phyloP scores from a whole-genome alignment of 2,329 filamentous ascomycete species.

The Pseudogymnoascus destructans region DNA sequence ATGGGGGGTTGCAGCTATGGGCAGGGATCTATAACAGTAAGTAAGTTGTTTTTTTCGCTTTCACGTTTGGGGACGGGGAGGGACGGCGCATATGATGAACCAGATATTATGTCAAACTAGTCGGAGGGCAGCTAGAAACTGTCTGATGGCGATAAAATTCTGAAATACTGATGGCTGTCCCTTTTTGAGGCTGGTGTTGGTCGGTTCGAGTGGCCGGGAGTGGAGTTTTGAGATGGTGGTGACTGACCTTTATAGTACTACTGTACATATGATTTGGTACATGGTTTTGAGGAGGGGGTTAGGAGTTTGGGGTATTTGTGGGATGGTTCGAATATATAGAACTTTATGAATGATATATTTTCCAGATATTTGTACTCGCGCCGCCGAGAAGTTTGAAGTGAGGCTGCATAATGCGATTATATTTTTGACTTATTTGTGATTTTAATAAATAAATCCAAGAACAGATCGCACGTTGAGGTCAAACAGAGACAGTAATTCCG shows the following conservation, averaged over 20 bases:
- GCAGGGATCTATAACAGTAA: not conserved
- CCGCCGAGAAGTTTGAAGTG: not conserved
- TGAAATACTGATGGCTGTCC: not conserved
- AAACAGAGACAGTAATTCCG: not conserved
- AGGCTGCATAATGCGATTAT: not conserved
- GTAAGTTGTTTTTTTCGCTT: not conserved
- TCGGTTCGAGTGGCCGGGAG: not conserved
- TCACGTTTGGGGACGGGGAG: not conserved
- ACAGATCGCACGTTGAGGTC: not conserved
- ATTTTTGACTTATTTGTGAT: not conserved
- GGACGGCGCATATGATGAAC: constrained; percentile 4
- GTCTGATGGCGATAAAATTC: not conserved
- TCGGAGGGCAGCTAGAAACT: not conserved
- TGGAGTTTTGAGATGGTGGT: not conserved
- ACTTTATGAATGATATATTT: not conserved
- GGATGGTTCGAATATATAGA: not conserved
- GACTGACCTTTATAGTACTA: not conserved
- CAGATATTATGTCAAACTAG: constrained; percentile 7
- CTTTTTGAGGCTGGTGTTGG: not conserved
- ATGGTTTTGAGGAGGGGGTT: not conserved
- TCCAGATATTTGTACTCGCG: not conserved
- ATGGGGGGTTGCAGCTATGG: not conserved
- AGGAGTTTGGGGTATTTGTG: not conserved
- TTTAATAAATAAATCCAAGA: not conserved
- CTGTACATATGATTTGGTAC: not conserved